Evolutionary conservation across 2,329 filamentous ascomycete genomes (phyloP).

Genomic region (Fusarium luffae): DNA sequence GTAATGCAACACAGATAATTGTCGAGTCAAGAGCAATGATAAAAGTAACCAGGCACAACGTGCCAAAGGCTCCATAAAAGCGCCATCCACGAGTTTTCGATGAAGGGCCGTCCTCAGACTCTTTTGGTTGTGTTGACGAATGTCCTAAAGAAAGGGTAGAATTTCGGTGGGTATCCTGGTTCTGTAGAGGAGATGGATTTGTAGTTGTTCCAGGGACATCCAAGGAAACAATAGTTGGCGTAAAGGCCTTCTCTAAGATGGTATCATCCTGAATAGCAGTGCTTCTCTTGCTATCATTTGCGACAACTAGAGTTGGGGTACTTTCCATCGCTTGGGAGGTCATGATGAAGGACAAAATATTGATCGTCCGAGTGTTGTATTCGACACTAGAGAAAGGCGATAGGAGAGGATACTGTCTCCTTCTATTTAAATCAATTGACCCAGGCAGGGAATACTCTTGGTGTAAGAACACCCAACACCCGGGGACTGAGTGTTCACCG

Average conservation of each 20-base stretch:
- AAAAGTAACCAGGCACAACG: slow-evolving; percentile 39
- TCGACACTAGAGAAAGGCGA: not conserved
- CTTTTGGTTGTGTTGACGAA: not conserved
- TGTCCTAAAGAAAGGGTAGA: not conserved
- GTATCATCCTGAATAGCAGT: not conserved
- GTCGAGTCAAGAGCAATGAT: slow-evolving; percentile 43
- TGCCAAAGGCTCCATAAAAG: slow-evolving; percentile 41
- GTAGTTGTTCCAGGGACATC: not conserved
- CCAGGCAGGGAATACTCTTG: not conserved
- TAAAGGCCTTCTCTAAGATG: not conserved
- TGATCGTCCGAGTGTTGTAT: not conserved
- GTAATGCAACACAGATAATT: slow-evolving; percentile 40
- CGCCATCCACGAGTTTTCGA: slow-evolving; percentile 29
- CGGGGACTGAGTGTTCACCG: not conserved
- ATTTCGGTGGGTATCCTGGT: not conserved
- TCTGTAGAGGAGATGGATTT: not conserved
- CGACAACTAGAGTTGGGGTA: not conserved
- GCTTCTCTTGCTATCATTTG: not conserved
- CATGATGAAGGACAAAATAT: not conserved
- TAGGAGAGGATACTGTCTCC: not conserved
- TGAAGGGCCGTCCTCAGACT: not conserved
- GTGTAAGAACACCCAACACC: not conserved
- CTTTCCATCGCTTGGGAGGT: not conserved
- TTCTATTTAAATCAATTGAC: not conserved
- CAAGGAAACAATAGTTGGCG: not conserved